Evolutionary conservation across 148 eudicot species (phyloP).

Genomic region (Hydrangea macrophylla): DNA sequence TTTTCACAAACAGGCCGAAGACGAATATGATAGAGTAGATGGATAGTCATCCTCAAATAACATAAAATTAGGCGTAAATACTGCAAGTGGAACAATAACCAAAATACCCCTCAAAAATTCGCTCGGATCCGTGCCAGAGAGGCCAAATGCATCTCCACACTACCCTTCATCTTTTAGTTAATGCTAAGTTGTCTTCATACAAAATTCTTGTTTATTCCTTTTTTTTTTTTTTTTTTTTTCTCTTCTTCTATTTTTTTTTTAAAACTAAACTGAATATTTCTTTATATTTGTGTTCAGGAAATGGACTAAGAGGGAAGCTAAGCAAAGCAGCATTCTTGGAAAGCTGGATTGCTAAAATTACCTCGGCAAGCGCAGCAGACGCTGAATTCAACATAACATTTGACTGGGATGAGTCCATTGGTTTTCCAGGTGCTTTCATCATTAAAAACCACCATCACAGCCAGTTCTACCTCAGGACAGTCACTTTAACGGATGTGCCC

Average conservation of each 20-base stretch:
- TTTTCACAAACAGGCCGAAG: too few species aligned
- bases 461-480: slow-evolving; percentile 67
- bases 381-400: slow-evolving; percentile 49
- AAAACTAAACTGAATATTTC: background rate
- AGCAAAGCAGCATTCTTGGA: slow-evolving; percentile 63
- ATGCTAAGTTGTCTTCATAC: too few species aligned
- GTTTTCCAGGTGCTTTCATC: slow-evolving; percentile 66
- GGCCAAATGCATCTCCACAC: too few species aligned
- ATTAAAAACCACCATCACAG: slow-evolving; percentile 61
- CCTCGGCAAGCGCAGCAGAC: slow-evolving; percentile 45
- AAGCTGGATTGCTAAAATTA: slow-evolving; percentile 46
- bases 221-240: too few species aligned
- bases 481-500: slow-evolving; percentile 59
- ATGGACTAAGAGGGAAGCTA: slow-evolving; percentile 42
- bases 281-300: slow-evolving; percentile 25
- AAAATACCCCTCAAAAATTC: too few species aligned
- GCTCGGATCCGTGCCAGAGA: too few species aligned
- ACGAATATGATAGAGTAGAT: too few species aligned
- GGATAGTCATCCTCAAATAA: too few species aligned
- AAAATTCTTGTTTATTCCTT: too few species aligned
- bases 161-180: too few species aligned
- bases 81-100: too few species aligned
- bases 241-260: background rate
- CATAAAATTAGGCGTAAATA: too few species aligned
- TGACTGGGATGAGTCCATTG: slow-evolving; percentile 75